These are phyloP conservation scores for Alternaria ethzedia DNA, from an alignment of 2,329 filamentous ascomycete species.

Conservation along the genomic window DNA sequence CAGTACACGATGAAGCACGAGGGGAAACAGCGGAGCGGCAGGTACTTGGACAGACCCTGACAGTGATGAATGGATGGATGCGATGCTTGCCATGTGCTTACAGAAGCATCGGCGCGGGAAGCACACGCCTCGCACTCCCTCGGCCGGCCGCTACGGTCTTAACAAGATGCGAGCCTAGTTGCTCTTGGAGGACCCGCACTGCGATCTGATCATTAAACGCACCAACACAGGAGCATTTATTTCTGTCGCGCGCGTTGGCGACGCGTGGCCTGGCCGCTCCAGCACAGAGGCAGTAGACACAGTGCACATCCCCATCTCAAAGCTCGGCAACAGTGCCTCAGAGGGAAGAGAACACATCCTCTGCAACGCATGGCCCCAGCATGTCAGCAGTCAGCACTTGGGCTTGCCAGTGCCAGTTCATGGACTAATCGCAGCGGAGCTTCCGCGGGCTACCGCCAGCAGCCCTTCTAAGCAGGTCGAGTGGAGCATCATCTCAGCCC, in stretches of 20 bases:
- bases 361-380: background rate
- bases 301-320: background rate
- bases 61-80: background rate
- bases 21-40: constrained; percentile 5
- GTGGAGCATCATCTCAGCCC: constrained; percentile 6
- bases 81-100: constrained; percentile 11
- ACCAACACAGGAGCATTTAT: constrained; percentile 2
- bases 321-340: background rate
- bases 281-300: background rate
- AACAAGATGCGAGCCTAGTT: constrained; percentile 7
- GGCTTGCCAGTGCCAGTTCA: background rate
- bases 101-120: constrained; percentile 13
- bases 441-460: constrained; percentile 10
- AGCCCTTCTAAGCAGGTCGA: constrained; percentile 15
- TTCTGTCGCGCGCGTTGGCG: constrained; percentile 1
- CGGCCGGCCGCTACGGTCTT: constrained; percentile 17
- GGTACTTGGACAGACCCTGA: constrained; percentile 4
- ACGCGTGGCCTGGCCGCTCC: constrained; percentile 7
- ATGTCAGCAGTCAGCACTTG: background rate
- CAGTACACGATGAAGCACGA: constrained; percentile 6
- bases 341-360: background rate
- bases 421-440: background rate
- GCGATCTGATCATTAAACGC: constrained; percentile 7
- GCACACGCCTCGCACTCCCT: constrained; percentile 14
- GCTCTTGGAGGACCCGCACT: constrained; percentile 2